Base-by-base conservation (phyloP, 352 stramenopile genomes). In the Thalassiosira mediterranea region DNA sequence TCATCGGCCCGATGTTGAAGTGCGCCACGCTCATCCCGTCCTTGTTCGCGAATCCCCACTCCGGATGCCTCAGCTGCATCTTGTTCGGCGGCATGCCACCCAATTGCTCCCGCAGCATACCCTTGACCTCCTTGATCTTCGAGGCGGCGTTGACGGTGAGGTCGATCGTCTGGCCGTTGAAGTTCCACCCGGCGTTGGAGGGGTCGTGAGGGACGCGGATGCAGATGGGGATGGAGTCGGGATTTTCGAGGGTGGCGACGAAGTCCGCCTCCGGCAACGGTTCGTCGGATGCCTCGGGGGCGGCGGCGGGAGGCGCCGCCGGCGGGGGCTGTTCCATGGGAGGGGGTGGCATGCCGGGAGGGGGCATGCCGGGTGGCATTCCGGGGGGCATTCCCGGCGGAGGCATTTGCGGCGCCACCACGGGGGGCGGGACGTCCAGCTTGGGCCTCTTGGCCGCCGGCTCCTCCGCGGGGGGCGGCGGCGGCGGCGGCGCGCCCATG, bases 1-100 rank as follows among this genome's bases (percentile, higher is more conserved):
- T 81, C 7, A 77, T 85, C 29, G 83, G 79, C 21, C 79, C 76
- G 40, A 94, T 72, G 61, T 94, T 94, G 19, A 93, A 77, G 58
- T 84, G 54, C 8, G 84, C 91, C 28, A 95, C 66, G 15, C 64
- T 88, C 0, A 79, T 21, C 15, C 34, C 69, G 72, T 81, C 79
- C 57, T 95, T 95, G 76, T 98, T 98, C 60, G 98, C 84, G 63
- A 98, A 98, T 3, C 94, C 95, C 29, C 25, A 63, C 90, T 86
- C 3, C 3, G 91, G 72, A 69, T 88, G 63, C 78, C 97, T 98
- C 17, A 98, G 76, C 82, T 98, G 95, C 83, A 97, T 95, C 77
- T 98, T 98, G 86, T 97, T 98, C 29, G 94, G 74, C 2, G 95
- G 95, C 95, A 98, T 98, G 4, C 86, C 90, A 34, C 93, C 90